Evolutionary conservation across 2,329 filamentous ascomycete species (phyloP), one percentile per base, ranked within the genome.

Genomic region (Fusarium tupiense): DNA sequence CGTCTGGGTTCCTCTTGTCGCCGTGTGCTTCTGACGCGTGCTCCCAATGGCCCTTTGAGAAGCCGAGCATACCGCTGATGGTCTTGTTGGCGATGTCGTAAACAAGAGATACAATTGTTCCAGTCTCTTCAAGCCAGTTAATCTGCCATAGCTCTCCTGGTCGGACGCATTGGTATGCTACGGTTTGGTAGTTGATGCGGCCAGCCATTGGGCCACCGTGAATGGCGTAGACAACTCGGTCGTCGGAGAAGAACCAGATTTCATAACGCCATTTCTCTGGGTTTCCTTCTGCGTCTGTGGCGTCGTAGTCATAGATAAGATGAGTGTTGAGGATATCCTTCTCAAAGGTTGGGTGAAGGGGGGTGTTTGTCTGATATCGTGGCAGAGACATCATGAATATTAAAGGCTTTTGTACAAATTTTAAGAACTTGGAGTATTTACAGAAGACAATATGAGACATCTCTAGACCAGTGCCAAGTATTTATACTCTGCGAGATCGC

Each of bases 91-190:
- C 76, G 44, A 91, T 89, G 67, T 90, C 88, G 72, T 88, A 90
- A 3, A 90, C 87, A 0, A 89, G 78, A 4, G 86, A 89, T 61
- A 85, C 86, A 3, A 90, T 84, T 0, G 88, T 90, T 0, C 88
- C 89, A 1, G 88, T 91, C 79, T 91, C 88, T 66, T 90, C 88
- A 3, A 91, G 84, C 88, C 88, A 91, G 67, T 88, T 90, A 71
- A 87, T 85, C 74, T 91, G 88, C 88, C 88, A 90, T 2, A 90
- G 76, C 77, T 90, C 88, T 4, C 87, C 87, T 1, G 87, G 85
- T 0, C 88, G 84, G 35, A 90, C 85, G 78, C 88, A 91, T 75
- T 90, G 88, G 74, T 88, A 90, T 3, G 85, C 86, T 19, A 84
- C 87, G 3, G 84, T 83, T 73, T 90, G 88, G 77, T 85, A 89